Evolutionary conservation across 495 filamentous ascomycete genomes (phyloP).

Genomic region (Neurospora sp.): DNA sequence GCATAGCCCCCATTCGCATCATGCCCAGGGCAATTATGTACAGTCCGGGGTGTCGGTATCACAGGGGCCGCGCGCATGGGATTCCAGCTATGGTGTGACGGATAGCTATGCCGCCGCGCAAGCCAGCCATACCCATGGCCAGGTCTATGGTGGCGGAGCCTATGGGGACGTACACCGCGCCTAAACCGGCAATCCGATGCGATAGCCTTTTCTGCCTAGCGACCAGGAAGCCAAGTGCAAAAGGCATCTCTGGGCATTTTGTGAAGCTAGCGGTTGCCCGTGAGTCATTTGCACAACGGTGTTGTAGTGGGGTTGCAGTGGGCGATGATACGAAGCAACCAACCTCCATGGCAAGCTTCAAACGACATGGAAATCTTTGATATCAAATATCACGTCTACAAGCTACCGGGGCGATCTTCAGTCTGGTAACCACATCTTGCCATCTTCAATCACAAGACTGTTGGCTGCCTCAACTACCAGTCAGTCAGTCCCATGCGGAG

Average conservation of each 20-base stretch:
- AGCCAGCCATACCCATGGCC: conserved; percentile 22
- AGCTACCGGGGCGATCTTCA: neutral
- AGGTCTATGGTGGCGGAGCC: conserved; percentile 30
- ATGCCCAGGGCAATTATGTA: conserved; percentile 17
- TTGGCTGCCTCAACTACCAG: neutral
- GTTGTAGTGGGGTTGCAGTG: neutral
- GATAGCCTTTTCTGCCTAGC: neutral
- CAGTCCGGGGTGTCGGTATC: conserved; percentile 17
- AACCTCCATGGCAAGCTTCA: neutral
- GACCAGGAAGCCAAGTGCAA: neutral
- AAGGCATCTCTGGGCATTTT: neutral
- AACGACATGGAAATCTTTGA: neutral
- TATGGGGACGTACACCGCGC: conserved; percentile 34
- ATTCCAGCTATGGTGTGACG: conserved; percentile 23
- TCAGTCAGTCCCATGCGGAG: neutral
- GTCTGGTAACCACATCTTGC: neutral
- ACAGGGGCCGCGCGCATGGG: conserved; percentile 21
- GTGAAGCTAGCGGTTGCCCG: neutral
- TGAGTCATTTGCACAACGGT: neutral
- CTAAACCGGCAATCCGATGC: conserved; percentile 11
- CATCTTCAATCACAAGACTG: neutral
- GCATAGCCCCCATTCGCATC: conserved; percentile 19
- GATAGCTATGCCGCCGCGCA: conserved; percentile 25
- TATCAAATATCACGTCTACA: neutral
- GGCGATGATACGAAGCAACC: neutral